phyloP scores from a whole-genome alignment of 257 asterid species.

The Solanum raphanifolium region DNA sequence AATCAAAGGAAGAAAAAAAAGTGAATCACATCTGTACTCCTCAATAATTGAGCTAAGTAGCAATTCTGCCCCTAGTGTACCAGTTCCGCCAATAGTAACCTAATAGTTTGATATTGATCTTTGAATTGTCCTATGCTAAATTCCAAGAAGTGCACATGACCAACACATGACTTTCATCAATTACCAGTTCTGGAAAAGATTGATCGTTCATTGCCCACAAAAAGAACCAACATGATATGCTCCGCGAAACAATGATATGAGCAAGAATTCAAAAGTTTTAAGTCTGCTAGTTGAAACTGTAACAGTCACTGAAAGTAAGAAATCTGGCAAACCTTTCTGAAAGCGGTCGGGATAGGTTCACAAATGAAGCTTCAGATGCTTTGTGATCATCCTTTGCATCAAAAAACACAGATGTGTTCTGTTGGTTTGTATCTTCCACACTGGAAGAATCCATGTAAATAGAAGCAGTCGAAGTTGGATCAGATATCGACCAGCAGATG shows the following conservation, averaged over 20 bases:
- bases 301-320: neutral
- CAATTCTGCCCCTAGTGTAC: neutral
- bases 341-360: conserved; percentile 72
- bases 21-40: neutral
- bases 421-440: conserved; percentile 37
- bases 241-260: neutral
- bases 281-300: neutral
- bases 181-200: neutral
- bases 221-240: neutral
- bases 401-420: conserved; percentile 33
- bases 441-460: conserved; percentile 59
- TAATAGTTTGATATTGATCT: neutral
- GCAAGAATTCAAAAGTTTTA: neutral
- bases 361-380: conserved; percentile 64
- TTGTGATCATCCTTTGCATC: conserved; percentile 60
- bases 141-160: neutral
- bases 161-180: neutral
- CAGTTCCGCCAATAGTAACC: neutral
- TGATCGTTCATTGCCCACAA: neutral
- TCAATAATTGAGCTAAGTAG: neutral
- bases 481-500: conserved; percentile 92
- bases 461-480: conserved; percentile 70
- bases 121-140: neutral
- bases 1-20: neutral
- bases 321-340: conserved; percentile 60